Evolutionary conservation across 2,329 filamentous ascomycete genomes (phyloP).

Genomic region (Coleophoma eucalyptorum): DNA sequence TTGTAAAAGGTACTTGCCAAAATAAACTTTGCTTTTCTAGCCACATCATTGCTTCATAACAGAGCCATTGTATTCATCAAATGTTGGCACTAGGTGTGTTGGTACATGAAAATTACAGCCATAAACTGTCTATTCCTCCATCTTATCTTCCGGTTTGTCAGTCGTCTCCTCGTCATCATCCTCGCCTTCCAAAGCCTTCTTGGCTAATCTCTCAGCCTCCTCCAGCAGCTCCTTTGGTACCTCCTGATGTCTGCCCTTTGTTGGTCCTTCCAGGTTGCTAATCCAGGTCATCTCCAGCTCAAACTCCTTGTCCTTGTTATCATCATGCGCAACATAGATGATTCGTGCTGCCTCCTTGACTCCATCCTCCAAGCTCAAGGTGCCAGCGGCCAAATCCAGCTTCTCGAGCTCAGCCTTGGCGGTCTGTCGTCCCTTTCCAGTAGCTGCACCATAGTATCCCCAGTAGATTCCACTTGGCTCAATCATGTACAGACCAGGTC

Average conservation of each 20-base stretch:
- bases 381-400: constrained; percentile 77
- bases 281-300: constrained; percentile 99
- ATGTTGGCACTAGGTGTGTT: not conserved
- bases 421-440: constrained; percentile 92
- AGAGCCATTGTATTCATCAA: not conserved
- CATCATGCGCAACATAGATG: constrained; percentile 96
- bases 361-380: constrained; percentile 76
- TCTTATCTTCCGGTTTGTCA: constrained; percentile 66
- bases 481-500: constrained; percentile 96
- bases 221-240: constrained; percentile 87
- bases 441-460: constrained; percentile 98
- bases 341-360: constrained; percentile 96
- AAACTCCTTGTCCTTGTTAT: constrained; percentile 99
- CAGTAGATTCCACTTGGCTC: constrained; percentile 96
- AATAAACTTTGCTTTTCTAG: no score
- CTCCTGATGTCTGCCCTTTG: constrained; percentile 88
- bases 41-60: not conserved
- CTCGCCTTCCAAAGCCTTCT: constrained; percentile 83
- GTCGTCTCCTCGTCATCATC: constrained; percentile 77
- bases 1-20: not conserved
- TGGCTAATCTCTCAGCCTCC: constrained; percentile 89
- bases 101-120: not conserved
- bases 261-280: constrained; percentile 78
- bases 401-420: constrained; percentile 99
- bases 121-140: constrained; percentile 69